phyloP scores from a whole-genome alignment of 345 rosid genomes.

The Linum trigynum region DNA sequence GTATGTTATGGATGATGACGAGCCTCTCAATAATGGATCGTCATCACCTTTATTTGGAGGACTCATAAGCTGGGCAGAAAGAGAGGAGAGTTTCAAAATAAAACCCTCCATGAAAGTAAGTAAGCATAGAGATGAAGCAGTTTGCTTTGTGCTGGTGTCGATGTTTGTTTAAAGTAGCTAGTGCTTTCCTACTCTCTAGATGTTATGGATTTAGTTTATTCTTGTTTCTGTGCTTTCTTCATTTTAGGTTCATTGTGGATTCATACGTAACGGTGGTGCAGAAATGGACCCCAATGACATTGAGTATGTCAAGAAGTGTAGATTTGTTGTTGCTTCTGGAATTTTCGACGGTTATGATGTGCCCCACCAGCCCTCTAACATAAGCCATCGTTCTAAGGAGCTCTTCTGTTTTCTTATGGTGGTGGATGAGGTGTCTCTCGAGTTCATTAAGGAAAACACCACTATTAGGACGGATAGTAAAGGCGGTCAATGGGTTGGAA shows the following conservation, averaged over 20 bases:
- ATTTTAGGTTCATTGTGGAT: slow-evolving; percentile 80
- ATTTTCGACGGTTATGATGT: slow-evolving; percentile 88
- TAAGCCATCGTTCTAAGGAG: slow-evolving; percentile 59
- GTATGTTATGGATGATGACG: slow-evolving; percentile 49
- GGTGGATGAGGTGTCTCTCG: slow-evolving; percentile 71
- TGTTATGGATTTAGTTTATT: not conserved
- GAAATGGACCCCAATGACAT: slow-evolving; percentile 65
- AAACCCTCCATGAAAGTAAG: slow-evolving; percentile 68
- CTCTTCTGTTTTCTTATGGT: slow-evolving; percentile 92
- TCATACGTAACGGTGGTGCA: slow-evolving; percentile 73
- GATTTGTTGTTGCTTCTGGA: slow-evolving; percentile 86
- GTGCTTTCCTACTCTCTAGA: no score
- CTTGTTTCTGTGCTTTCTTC: slow-evolving; percentile 5
- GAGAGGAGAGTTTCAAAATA: slow-evolving; percentile 66
- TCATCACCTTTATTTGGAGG: slow-evolving; percentile 74
- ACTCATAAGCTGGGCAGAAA: slow-evolving; percentile 66
- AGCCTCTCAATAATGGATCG: slow-evolving; percentile 29
- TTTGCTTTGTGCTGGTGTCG: no score
- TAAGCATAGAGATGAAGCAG: not conserved
- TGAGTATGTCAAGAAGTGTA: slow-evolving; percentile 65
- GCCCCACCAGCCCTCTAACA: slow-evolving; percentile 87
- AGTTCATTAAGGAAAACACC: slow-evolving; percentile 52
- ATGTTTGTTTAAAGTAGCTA: no score
- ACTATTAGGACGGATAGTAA: slow-evolving; percentile 52
- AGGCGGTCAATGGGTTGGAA: slow-evolving; percentile 82